Conservation (phyloP, 768 basidiomycete species). For the Rickenella mellea region DNA sequence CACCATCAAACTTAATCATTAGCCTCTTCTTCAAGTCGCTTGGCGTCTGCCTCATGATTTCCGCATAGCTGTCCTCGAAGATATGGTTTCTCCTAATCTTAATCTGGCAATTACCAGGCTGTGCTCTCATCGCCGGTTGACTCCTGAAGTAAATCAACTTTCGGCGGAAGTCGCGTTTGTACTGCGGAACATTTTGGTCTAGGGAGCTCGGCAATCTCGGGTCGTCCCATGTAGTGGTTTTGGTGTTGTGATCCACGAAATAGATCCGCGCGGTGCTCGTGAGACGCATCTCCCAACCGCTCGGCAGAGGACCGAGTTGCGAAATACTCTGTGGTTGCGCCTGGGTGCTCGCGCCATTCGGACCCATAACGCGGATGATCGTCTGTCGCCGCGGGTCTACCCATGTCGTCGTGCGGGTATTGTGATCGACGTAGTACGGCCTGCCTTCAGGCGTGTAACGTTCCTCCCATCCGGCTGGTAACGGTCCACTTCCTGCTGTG, state of each 20-base stretch:
- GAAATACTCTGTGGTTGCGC: slow-evolving; percentile 79
- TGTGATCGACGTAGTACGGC: slow-evolving; percentile 69
- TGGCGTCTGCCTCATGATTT: slow-evolving; percentile 73
- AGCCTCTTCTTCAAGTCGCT: slow-evolving; percentile 61
- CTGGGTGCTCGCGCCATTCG: slow-evolving; percentile 78
- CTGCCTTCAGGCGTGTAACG: slow-evolving; percentile 83
- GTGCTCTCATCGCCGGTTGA: slow-evolving; percentile 74
- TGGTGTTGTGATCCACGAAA: slow-evolving; percentile 87
- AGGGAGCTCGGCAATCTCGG: slow-evolving; percentile 75
- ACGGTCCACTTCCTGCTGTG: slow-evolving; percentile 37
- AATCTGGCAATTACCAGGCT: slow-evolving; percentile 77
- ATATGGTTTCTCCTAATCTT: slow-evolving; percentile 74
- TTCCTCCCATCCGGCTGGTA: slow-evolving; percentile 90
- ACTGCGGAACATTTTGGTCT: slow-evolving; percentile 88
- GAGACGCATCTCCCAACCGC: slow-evolving; percentile 92
- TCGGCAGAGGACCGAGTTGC: slow-evolving; percentile 74
- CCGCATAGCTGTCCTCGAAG: slow-evolving; percentile 78
- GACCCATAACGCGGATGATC: slow-evolving; percentile 86
- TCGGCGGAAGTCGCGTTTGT: slow-evolving; percentile 86
- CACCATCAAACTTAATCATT: slow-evolving; percentile 70
- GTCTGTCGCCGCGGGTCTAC: slow-evolving; percentile 55
- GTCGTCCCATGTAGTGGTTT: slow-evolving; percentile 91
- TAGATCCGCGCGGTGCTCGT: slow-evolving; percentile 80
- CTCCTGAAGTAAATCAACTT: slow-evolving; percentile 91
- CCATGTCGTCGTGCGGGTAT: slow-evolving; percentile 83